Evolutionary conservation across 163 green algal species (phyloP).

Genomic region (Smithsoniella earleae): DNA sequence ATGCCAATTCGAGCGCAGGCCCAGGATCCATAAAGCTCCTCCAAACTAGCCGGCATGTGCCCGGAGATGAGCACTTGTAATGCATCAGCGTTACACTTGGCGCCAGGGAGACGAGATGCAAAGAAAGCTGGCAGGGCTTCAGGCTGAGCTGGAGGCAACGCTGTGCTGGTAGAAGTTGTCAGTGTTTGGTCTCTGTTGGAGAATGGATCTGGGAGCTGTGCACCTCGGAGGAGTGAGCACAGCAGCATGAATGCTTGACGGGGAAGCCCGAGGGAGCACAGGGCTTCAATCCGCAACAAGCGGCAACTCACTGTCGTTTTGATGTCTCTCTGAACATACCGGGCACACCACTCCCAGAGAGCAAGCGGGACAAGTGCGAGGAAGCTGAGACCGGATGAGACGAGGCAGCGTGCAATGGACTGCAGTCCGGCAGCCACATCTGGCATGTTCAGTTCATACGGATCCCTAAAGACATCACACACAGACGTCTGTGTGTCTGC

Average conservation of each 20-base stretch:
- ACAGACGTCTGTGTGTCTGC: conserved; percentile 30
- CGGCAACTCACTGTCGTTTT: not conserved
- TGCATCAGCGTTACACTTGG: not conserved
- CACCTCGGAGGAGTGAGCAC: not conserved
- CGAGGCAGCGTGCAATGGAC: not conserved
- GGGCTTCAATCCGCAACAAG: not conserved
- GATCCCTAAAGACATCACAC: not conserved
- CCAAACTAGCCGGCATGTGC: not conserved
- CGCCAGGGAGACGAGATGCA: not conserved
- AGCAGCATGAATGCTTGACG: not conserved
- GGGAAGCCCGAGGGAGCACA: not conserved
- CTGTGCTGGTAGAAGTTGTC: too few relatives aligned
- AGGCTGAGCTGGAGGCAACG: too few relatives aligned
- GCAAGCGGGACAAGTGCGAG: not conserved
- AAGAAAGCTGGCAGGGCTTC: not conserved
- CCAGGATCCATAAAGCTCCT: not conserved
- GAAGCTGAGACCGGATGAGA: not conserved
- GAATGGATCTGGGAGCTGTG: not conserved
- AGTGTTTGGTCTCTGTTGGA: not conserved
- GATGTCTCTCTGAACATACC: not conserved
- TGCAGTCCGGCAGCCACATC: conserved; percentile 47
- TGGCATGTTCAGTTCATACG: conserved; percentile 41
- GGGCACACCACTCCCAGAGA: not conserved
- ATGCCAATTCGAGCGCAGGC: not conserved
- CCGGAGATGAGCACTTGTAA: not conserved